Evolutionary conservation across 2,329 filamentous ascomycete species (phyloP), one percentile per base, ranked within the genome.

Genomic region (Geosmithia flava): DNA sequence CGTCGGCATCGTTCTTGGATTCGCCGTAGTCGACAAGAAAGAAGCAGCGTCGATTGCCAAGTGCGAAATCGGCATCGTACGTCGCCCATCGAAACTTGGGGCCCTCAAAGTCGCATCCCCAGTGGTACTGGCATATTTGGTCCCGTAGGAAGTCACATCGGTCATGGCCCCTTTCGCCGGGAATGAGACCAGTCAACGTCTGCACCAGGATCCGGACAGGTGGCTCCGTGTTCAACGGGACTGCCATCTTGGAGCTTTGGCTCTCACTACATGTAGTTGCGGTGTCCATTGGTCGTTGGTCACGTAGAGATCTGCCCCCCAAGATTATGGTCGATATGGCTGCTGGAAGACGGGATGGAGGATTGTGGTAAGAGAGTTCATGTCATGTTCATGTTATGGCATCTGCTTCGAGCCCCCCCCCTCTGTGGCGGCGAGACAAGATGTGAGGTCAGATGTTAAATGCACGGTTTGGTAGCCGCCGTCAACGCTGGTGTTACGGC

Each of bases 11-110:
- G 33, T 46, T 46, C 15, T 46, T n/a, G 11, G 44, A 46, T 19
- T 39, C 27, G 27, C 44, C 44, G 20, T 46, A 46, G 44, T 46
- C 44, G 27, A 46, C 44, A n/a, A 46, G 27, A 29, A 46, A 46
- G 44, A 46, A 46, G 27, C 44, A 30, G n/a, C 29, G 44, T 30
- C 44, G 44, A 29, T 46, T 46, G 8, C 33, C 11, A 15, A 39
- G 20, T 13, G 44, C 44, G 33, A 46, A 46, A 39, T 33, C 10
- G 33, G 19, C 15, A 33, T 39, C 30, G 33, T 46, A 46, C n/a
- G 44, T 19, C 15, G 44, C 29, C n/a, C 20, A 33, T 20, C 44
- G 44, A 20, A 46, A 46, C 33, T 33, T 46, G n/a, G 44, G n/a
- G 27, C 15, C 17, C 23, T 46, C 23, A n/a, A 46, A 46, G 19